Evolutionary conservation across 805 yeast species (phyloP).

Genomic region (Wickerhamiella alocasiicola): DNA sequence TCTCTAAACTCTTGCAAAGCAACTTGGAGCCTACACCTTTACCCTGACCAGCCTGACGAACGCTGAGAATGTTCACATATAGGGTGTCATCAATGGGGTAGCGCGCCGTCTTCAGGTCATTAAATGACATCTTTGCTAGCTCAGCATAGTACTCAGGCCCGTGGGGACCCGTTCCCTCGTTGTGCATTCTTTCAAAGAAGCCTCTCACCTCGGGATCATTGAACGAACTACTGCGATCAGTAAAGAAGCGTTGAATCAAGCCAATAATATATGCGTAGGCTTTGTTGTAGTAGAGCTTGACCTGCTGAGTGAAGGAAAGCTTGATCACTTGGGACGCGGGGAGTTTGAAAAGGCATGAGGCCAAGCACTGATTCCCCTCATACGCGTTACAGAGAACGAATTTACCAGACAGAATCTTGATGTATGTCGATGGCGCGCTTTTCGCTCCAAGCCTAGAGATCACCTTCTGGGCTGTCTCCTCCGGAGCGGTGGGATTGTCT

Average conservation of each 20-base stretch:
- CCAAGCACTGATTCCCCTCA: neutral
- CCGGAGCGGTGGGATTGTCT: neutral
- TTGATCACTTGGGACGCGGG: slow-evolving; percentile 1
- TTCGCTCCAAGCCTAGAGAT: neutral
- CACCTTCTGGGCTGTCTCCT: neutral
- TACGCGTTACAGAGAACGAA: neutral
- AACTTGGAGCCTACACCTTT: slow-evolving; percentile 2
- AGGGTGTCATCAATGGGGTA: slow-evolving; percentile 6
- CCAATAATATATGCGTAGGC: neutral
- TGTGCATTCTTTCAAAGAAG: slow-evolving; percentile 1
- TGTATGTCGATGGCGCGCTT: neutral
- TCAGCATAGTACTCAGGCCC: slow-evolving; percentile 1
- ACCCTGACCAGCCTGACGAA: neutral
- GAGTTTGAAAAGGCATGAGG: neutral
- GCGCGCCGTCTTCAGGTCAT: neutral
- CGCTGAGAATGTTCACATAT: slow-evolving; percentile 3
- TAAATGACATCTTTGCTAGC: neutral
- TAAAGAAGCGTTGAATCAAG: too few relatives aligned
- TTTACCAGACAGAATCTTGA: neutral
- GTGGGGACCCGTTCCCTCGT: neutral
- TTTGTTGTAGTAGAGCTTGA: neutral
- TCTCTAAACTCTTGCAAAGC: neutral
- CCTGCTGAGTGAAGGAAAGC: neutral
- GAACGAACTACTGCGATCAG: too few relatives aligned
- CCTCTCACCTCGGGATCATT: neutral